Base-by-base conservation (phyloP, 768 basidiomycete genomes). In the Stropharia rugosoannulata region DNA sequence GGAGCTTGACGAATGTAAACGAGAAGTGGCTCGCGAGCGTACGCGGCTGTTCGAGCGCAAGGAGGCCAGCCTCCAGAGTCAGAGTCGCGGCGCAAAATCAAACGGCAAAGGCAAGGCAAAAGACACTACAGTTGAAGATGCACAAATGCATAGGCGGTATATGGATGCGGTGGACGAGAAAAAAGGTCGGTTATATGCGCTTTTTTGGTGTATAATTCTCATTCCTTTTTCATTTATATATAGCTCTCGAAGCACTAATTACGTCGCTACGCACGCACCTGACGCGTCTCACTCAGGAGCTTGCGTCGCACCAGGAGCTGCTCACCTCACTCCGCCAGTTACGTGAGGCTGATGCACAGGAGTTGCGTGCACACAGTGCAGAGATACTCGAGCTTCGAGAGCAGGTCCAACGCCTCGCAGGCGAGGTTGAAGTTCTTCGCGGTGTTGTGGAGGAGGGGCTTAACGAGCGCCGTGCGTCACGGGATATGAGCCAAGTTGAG, bases 401-500 rank as follows among this genome's bases (percentile, higher is more conserved):
- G 10, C 90, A 95, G 63, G 89, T 98, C 6, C 90, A 95, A 62
- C 71, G 87, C 41, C 80, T 97, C 5, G 86, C 83, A 0, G 85
- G 86, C 3, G 94, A 98, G 70, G 90, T 98, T 2, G 89, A 90
- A 57, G 87, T 92, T 2, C 76, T 97, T n/a, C 76, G 89, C 10
- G 88, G 85, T 1, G 88, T 95, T 0, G 91, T 98, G 1, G 90
- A 95, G 68, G 88, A 91, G 55, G 93, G 93, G 4, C 75, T 97
- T 51, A 82, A 86, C 57, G 91, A 93, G 59, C 70, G 93, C 25
- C 73, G 87, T 38, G 70, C 76, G 38, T 76, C 75, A 3, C 72
- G 86, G 56, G 85, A 89, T 50, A 66, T 62, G 0, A 64, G 59
- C 22, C 54, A 57, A 19, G 56, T 64, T 13, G 61, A 65, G 19